These are phyloP conservation scores for Leptographium procerum DNA, from an alignment of 2,329 filamentous ascomycete species.

Conservation along the genomic window DNA sequence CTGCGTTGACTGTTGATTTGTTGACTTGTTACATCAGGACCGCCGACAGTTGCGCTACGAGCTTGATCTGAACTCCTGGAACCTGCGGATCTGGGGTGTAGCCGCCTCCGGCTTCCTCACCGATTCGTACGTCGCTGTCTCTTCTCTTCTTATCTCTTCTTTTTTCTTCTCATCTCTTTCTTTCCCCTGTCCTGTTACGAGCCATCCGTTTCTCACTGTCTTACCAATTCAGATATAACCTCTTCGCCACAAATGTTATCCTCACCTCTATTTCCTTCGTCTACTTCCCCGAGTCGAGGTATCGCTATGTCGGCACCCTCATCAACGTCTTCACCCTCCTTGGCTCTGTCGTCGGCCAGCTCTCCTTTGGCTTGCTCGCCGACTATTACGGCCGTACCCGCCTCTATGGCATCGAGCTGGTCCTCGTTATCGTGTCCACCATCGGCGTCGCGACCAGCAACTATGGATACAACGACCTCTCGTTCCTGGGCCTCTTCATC, in stretches of 20 bases:
- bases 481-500: constrained; percentile 37
- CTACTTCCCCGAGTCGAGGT: constrained; percentile 33
- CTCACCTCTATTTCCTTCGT: constrained; percentile 41
- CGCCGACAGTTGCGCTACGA: constrained; percentile 40
- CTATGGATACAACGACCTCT: constrained; percentile 36
- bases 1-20: background rate
- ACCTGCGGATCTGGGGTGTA: constrained; percentile 41
- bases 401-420: constrained; percentile 44
- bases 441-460: constrained; percentile 43
- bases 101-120: constrained; percentile 44
- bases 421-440: constrained; percentile 45
- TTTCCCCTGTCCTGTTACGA: too few species aligned
- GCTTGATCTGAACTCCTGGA: constrained; percentile 43
- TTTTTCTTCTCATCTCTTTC: too few species aligned
- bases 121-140: constrained; percentile 31
- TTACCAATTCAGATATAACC: constrained; percentile 31
- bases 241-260: constrained; percentile 44
- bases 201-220: too few species aligned
- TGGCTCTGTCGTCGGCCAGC: constrained; percentile 39
- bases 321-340: constrained; percentile 42
- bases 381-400: constrained; percentile 43
- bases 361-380: constrained; percentile 41
- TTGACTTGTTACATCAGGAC: constrained; percentile 25
- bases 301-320: constrained; percentile 32
- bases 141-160: background rate